Evolutionary conservation across 257 asterid species (phyloP).

Genomic region (Solanum dulcamara): DNA sequence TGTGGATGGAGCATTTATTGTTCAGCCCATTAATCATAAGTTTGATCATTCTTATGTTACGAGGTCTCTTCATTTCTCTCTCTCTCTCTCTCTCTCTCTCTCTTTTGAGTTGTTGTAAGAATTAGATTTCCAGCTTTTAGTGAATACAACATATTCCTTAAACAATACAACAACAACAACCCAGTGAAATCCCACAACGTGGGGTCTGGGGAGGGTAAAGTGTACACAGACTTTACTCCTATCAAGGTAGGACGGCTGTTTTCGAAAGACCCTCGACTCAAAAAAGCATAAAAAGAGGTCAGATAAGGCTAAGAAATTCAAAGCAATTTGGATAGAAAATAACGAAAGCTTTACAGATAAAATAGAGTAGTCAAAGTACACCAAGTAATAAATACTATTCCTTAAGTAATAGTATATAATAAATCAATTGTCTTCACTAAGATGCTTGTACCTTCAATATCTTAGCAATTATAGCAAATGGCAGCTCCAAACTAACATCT

Average conservation of each 20-base stretch:
- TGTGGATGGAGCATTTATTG: conserved; percentile 83
- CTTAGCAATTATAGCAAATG: neutral
- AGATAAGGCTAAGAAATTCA: no score
- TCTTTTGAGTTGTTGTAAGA: neutral
- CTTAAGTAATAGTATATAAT: neutral
- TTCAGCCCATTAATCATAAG: conserved; percentile 83
- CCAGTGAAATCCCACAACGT: no score
- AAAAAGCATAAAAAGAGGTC: no score
- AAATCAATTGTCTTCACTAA: neutral
- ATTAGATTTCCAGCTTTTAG: neutral
- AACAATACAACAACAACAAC: no score
- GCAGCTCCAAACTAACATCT: neutral
- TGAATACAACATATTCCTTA: neutral
- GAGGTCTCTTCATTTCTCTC: conserved; percentile 36
- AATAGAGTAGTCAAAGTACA: no score
- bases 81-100: neutral
- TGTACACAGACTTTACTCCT: no score
- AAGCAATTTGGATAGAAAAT: no score
- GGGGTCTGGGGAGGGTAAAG: no score
- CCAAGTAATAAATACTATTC: no score
- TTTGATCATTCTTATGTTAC: conserved; percentile 89
- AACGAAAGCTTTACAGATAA: no score
- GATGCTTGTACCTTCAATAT: neutral
- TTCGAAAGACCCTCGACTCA: no score
- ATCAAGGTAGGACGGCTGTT: no score